Evolutionary conservation across 192 early-diverging fungal genomes (phyloP).

Genomic region (Podila clonocystis): DNA sequence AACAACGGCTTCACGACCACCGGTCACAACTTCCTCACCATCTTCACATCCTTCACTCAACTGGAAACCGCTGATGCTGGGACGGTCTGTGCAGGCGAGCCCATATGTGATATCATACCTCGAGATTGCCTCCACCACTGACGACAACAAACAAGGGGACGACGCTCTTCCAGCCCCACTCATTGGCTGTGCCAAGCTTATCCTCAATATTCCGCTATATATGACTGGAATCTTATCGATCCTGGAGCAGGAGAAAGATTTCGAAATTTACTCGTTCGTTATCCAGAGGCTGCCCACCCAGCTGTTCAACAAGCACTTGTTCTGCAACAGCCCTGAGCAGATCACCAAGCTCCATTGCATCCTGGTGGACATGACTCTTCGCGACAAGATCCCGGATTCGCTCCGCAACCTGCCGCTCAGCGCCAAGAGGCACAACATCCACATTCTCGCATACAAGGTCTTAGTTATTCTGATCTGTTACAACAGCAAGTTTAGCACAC

Average conservation of each 20-base stretch:
- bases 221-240: slow-evolving; percentile 65
- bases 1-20: background rate
- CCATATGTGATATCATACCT: slow-evolving; percentile 49
- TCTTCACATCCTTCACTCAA: slow-evolving; percentile 25
- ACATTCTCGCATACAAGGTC: slow-evolving; percentile 67
- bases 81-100: slow-evolving; percentile 42
- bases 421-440: slow-evolving; percentile 74
- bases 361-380: slow-evolving; percentile 67
- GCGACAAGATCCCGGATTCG: slow-evolving; percentile 64
- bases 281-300: slow-evolving; percentile 73
- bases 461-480: slow-evolving; percentile 75
- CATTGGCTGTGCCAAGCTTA: slow-evolving; percentile 56
- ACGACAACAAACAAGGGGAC: slow-evolving; percentile 8
- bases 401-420: slow-evolving; percentile 66
- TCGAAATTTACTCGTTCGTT: slow-evolving; percentile 77
- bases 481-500: slow-evolving; percentile 69
- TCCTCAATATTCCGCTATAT: slow-evolving; percentile 61
- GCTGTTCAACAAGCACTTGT: slow-evolving; percentile 79
- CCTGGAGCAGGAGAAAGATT: slow-evolving; percentile 73
- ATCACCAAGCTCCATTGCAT: slow-evolving; percentile 61
- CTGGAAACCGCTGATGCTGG: slow-evolving; percentile 47
- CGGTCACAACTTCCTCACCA: background rate
- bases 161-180: slow-evolving; percentile 27
- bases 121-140: slow-evolving; percentile 36
- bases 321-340: slow-evolving; percentile 65